Evolutionary conservation across 1,284 basidiomycete species (phyloP).

Genomic region (Ganoderma sinense): DNA sequence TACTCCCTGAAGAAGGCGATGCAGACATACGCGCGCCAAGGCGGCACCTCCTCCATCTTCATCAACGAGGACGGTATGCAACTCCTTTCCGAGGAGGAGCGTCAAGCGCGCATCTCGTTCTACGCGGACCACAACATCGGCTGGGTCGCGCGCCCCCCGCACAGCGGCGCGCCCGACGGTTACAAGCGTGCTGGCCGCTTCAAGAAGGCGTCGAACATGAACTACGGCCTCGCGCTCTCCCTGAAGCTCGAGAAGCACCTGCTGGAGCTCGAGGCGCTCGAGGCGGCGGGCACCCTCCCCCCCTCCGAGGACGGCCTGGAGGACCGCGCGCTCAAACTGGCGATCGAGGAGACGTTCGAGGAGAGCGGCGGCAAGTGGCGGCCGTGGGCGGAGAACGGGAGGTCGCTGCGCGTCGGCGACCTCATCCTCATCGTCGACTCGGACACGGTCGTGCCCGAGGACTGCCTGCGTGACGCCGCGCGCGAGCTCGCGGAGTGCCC

Average conservation of each 20-base stretch:
- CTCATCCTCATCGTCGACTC: slow-evolving; percentile 80
- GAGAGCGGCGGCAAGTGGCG: slow-evolving; percentile 60
- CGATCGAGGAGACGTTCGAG: slow-evolving; percentile 72
- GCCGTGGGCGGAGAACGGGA: slow-evolving; percentile 72
- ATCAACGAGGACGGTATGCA: slow-evolving; percentile 79
- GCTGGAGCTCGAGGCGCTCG: slow-evolving; percentile 51
- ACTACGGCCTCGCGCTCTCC: slow-evolving; percentile 59
- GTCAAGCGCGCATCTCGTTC: slow-evolving; percentile 48
- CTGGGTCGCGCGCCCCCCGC: slow-evolving; percentile 62
- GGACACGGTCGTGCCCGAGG: slow-evolving; percentile 88
- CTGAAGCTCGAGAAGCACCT: slow-evolving; percentile 60
- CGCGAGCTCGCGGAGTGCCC: slow-evolving; percentile 80
- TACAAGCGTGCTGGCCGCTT: slow-evolving; percentile 64
- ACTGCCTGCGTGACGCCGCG: slow-evolving; percentile 87
- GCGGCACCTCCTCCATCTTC: slow-evolving; percentile 79
- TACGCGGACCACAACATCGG: slow-evolving; percentile 63
- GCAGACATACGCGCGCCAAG: slow-evolving; percentile 86
- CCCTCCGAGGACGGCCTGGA: slow-evolving; percentile 54
- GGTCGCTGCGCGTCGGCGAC: slow-evolving; percentile 65
- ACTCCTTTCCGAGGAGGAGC: slow-evolving; percentile 46
- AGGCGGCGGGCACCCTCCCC: slow-evolving; percentile 29
- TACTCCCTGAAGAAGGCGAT: slow-evolving; percentile 86
- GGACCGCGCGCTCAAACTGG: slow-evolving; percentile 68
- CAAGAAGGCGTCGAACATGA: slow-evolving; percentile 71
- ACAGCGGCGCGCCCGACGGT: slow-evolving; percentile 50